Conservation (phyloP, 805 yeast species). For the Cyberlindnera mycetangii region DNA sequence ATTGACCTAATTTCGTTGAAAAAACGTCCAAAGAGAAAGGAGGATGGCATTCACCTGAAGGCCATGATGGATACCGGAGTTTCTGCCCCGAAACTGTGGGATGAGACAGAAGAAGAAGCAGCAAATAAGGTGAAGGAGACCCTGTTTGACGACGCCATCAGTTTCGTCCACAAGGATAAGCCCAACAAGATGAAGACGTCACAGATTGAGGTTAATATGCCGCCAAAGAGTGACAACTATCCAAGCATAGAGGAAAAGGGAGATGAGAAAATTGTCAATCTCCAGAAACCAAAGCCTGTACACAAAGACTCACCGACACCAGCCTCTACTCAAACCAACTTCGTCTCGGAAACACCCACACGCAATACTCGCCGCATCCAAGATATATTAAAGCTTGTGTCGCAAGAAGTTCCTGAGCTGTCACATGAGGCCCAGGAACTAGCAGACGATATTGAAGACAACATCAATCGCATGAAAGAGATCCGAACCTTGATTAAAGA, state of each 20-base stretch:
- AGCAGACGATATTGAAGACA: constrained; percentile 4
- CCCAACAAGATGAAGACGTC: background rate
- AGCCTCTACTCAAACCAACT: background rate
- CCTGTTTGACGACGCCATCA: background rate
- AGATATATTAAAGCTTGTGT: constrained; percentile 11
- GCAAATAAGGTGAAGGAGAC: background rate
- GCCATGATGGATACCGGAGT: background rate
- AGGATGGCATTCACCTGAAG: background rate
- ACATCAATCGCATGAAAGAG: constrained; percentile 10
- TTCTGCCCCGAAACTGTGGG: background rate
- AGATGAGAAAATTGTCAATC: constrained; percentile 14
- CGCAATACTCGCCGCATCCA: constrained; percentile 4
- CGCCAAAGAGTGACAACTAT: background rate
- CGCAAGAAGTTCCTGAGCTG: constrained; percentile 8
- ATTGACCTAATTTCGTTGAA: constrained; percentile 17
- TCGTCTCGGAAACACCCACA: constrained; percentile 3
- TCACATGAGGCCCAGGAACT: constrained; percentile 4
- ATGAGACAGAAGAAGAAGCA: background rate
- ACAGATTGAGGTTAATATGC: background rate
- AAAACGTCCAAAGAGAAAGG: constrained; percentile 7
- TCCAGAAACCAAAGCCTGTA: constrained; percentile 3
- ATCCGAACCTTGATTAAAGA: constrained; percentile 5
- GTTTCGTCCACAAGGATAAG: background rate
- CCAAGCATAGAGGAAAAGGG: background rate
- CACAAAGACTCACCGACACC: background rate